Percentiles rank a stretch among this genome's conserved stretches.
Evolutionary conservation across 495 filamentous ascomycete genomes (phyloP).

Genomic region (Pyrenula aspistea): DNA sequence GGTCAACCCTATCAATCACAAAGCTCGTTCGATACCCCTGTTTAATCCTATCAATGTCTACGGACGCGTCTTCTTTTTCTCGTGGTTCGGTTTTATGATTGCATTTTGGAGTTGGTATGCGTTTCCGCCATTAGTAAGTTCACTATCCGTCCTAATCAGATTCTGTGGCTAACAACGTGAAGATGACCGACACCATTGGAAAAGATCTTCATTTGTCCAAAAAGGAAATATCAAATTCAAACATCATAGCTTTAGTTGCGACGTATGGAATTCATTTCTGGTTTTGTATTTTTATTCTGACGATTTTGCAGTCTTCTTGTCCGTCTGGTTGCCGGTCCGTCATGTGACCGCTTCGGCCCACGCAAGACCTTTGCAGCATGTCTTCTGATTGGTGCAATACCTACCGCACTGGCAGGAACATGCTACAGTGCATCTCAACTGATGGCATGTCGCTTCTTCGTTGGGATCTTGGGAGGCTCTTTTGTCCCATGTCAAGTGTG

Average conservation of each 20-base stretch:
- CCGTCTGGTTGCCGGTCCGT: constrained; percentile 68
- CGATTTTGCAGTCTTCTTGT: constrained; percentile 51
- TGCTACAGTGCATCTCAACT: constrained; percentile 59
- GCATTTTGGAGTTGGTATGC: constrained; percentile 87
- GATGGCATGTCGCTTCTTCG: constrained; percentile 74
- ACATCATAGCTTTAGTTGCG: constrained; percentile 74
- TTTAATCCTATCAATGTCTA: constrained; percentile 73
- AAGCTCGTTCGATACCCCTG: constrained; percentile 69
- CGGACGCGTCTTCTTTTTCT: constrained; percentile 88
- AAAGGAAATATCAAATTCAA: constrained; percentile 76
- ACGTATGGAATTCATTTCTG: constrained; percentile 46
- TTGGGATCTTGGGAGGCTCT: constrained; percentile 80
- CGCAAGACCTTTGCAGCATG: constrained; percentile 67
- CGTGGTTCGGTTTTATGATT: constrained; percentile 91
- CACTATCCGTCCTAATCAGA: background rate
- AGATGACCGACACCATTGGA: constrained; percentile 67
- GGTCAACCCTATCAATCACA: constrained; percentile 64
- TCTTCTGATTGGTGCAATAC: constrained; percentile 65
- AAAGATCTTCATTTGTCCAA: constrained; percentile 62
- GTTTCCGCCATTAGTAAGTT: constrained; percentile 68
- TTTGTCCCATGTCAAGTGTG: constrained; percentile 97
- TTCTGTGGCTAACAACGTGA: constrained; percentile 4
- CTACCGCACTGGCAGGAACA: constrained; percentile 71
- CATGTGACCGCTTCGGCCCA: constrained; percentile 78
- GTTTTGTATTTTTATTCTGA: background rate